Conservation (phyloP, 257 asterid species). For the Fraxinus quadrangulata region DNA sequence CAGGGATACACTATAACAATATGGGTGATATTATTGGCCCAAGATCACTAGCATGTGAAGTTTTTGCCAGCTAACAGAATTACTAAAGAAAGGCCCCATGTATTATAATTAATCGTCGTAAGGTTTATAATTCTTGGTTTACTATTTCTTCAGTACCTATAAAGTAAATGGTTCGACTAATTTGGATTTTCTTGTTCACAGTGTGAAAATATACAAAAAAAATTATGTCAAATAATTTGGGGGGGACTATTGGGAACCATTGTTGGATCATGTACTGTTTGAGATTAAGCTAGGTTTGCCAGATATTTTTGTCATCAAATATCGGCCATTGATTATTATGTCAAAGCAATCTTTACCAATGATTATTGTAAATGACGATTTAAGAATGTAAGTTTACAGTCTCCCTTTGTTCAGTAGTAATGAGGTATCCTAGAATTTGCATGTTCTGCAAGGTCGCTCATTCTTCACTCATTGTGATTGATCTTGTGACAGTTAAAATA, state of each 20-base stretch:
- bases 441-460: not conserved
- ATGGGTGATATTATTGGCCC: constrained; percentile 3
- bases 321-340: not conserved
- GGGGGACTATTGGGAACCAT: too few relatives aligned
- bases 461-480: not conserved
- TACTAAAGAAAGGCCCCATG: not conserved
- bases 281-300: not conserved
- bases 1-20: constrained; percentile 12
- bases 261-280: not conserved
- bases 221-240: too few relatives aligned
- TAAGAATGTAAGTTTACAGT: not conserved
- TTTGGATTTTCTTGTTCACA: not conserved
- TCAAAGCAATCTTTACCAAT: not conserved
- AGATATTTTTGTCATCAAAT: not conserved
- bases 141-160: not conserved
- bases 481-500: not conserved
- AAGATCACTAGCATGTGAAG: constrained; percentile 6
- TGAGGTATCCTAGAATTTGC: not conserved
- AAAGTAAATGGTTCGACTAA: not conserved
- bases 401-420: not conserved
- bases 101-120: not conserved
- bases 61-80: constrained; percentile 8
- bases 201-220: not conserved
- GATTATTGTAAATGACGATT: not conserved
- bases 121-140: not conserved